Evolutionary conservation across 345 rosid genomes (phyloP), one percentile per base, ranked within the genome.

Genomic region (Gossypium herbaceum): DNA sequence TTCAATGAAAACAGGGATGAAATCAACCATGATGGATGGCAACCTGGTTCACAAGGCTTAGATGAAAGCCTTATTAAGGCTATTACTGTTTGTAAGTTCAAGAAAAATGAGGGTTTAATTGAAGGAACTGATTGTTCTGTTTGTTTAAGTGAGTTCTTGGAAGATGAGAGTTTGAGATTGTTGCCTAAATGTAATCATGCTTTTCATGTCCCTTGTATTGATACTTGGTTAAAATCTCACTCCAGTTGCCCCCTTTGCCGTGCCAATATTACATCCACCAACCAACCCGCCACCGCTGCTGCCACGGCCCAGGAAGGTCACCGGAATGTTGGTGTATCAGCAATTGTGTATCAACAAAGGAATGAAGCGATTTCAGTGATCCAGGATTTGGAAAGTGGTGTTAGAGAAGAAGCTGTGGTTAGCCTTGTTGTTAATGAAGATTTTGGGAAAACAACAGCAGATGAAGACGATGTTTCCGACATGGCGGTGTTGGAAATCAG

Each of bases 181-280:
- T 51, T 90, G 84, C 98, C 97, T 0, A 90, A 89, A 52, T 92
- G 98, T 51, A 87, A 76, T 59, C 98, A 94, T 74, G 97, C 97
- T 12, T 94, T 94, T 74, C 98, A 92, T 76, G 83, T 92, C 8
- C 90, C 91, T 29, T 94, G 97, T 24, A 92, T 92, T 20, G 97
- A 94, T 73, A 80, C 96, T 22, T 94, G 98, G 97, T 77, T 94
- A 8, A 90, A 82, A 72, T 89, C 96, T 57, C 92, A 91, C 78
- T 84, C 97, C 11, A 94, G 81, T 29, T 94, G 98, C 60, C 98
- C 97, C 4, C 94, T 94, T 8, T 94, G 98, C 78, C 96, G 94
- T 20, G 86, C 86, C 27, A 74, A 76, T 75, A 77, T 87, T 44
- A 73, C 79, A 43, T 43, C 83, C 20, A 43, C 76, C 59, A 79